These are phyloP conservation scores for Sphagnum tenellum DNA, from an alignment of 225 moss, liverwort and hornwort genomes.

Conservation along the genomic window DNA sequence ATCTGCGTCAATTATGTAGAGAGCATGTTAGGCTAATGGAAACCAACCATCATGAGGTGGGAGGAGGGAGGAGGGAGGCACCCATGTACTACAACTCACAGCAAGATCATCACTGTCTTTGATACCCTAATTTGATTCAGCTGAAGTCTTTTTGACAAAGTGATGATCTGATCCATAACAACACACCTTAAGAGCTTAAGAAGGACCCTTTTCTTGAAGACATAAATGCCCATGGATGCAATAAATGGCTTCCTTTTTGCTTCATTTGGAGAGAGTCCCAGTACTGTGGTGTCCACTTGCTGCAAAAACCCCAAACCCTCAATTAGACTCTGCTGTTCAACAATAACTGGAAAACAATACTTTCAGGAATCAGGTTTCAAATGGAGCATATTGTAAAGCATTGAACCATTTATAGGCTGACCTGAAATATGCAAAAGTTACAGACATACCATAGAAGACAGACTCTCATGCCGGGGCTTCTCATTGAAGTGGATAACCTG, in stretches of 20 bases:
- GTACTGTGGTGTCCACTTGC: constrained; percentile 55
- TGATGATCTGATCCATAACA: not conserved
- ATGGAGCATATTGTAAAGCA: not conserved
- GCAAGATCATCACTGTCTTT: not conserved
- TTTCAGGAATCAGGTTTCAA: not conserved
- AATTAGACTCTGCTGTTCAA: not conserved
- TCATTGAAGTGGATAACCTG: constrained; percentile 79
- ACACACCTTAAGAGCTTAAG: constrained; percentile 12
- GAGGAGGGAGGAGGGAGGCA: too few relatives aligned
- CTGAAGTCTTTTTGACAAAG: not conserved
- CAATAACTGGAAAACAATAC: not conserved
- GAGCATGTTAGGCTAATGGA: too few relatives aligned
- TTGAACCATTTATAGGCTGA: not conserved
- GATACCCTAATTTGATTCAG: not conserved
- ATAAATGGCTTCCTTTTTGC: constrained; percentile 52
- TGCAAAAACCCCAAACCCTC: constrained; percentile 7
- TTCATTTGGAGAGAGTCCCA: constrained; percentile 47
- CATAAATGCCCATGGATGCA: constrained; percentile 56
- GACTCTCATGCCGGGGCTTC: constrained; percentile 72
- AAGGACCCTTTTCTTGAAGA: constrained; percentile 17
- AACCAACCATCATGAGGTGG: too few relatives aligned
- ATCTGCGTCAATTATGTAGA: constrained; percentile 4
- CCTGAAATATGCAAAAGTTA: not conserved
- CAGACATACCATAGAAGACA: constrained; percentile 63
- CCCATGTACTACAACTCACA: not conserved